phyloP scores from a whole-genome alignment of 2,329 filamentous ascomycete species.

The Pezicula radicicola region DNA sequence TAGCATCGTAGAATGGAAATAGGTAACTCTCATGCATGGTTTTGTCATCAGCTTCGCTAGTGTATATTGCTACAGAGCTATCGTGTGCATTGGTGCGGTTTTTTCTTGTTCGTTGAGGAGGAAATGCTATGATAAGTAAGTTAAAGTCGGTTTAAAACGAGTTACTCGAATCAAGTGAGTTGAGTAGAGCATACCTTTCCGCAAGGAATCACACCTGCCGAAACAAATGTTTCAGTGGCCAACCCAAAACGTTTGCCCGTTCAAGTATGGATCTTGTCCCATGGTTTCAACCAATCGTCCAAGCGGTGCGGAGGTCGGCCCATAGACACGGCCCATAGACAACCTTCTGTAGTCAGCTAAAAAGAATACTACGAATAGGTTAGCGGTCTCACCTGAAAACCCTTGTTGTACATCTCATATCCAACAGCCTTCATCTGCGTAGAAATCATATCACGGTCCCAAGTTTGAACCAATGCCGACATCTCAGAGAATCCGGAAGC shows the following conservation, averaged over 20 bases:
- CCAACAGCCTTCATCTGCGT: not conserved
- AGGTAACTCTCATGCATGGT: constrained; percentile 55
- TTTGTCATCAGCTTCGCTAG: constrained; percentile 51
- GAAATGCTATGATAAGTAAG: constrained; percentile 5
- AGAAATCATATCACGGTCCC: not conserved
- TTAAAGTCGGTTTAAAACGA: not conserved
- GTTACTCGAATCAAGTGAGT: not conserved
- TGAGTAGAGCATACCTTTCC: constrained; percentile 10
- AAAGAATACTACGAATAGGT: too few relatives aligned
- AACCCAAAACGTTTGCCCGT: constrained; percentile 16
- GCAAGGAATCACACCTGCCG: constrained; percentile 11
- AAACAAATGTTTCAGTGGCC: constrained; percentile 7
- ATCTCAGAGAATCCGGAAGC: not conserved
- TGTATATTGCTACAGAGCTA: constrained; percentile 32
- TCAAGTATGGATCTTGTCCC: constrained; percentile 13
- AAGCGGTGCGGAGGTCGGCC: constrained; percentile 11
- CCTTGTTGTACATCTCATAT: not conserved
- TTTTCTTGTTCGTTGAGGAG: constrained; percentile 18
- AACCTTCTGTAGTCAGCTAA: too few relatives aligned
- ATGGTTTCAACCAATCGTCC: constrained; percentile 13
- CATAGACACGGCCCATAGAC: too few relatives aligned
- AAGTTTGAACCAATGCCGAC: not conserved
- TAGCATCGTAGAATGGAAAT: constrained; percentile 34
- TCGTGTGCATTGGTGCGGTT: not conserved
- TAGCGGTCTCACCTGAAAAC: constrained; percentile 11